Base-by-base conservation (phyloP, 148 eudicot genomes). In the Vaccinium darrowii region DNA sequence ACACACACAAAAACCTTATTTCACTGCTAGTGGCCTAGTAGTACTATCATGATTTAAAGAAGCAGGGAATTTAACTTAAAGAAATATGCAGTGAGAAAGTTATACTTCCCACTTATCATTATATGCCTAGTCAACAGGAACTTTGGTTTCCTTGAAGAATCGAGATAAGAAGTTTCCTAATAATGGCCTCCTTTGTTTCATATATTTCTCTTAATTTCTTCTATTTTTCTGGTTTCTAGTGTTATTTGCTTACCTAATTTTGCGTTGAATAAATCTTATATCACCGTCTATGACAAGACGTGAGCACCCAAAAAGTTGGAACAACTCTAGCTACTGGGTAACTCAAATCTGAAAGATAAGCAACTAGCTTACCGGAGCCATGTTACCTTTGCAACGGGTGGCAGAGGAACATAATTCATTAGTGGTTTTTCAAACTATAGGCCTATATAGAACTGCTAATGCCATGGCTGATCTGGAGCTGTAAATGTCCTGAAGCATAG, bases 301-400 rank as follows among this genome's bases (percentile, higher is more conserved):
- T 60, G 65, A 60, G 25, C 71, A 65, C 71, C 71, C 71, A 65
- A n/a, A 65, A 65, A 65, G 33, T 65, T 65, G 71, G 14, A 65
- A n/a, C 71, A 65, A 9, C 71, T 65, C 71, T 65, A 23, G 10
- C 3, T 65, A 65, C 15, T 65, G 72, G 69, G 72, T 25, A 65
- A 23, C 25, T 25, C 15, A 65, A 65, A 23, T 23, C 14, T 11
- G 27, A 65, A 65, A 65, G 0, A 25, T 25, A 25, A 65, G 72
- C 33, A 65, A 65, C 72, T 65, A 65, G 36, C 72, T 65, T 65
- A 25, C 15, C 6, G 1, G 33, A 65, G 72, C 72, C 36, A 65
- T 62, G 25, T 62, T 62, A 19, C 67, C 67, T 62, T 53, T 19
- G 67, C 67, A 62, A 18, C 25, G 6, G 67, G 58, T 21, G 33